Evolutionary conservation across 805 yeast genomes (phyloP).

Genomic region (Wickerhamomyces alni): DNA sequence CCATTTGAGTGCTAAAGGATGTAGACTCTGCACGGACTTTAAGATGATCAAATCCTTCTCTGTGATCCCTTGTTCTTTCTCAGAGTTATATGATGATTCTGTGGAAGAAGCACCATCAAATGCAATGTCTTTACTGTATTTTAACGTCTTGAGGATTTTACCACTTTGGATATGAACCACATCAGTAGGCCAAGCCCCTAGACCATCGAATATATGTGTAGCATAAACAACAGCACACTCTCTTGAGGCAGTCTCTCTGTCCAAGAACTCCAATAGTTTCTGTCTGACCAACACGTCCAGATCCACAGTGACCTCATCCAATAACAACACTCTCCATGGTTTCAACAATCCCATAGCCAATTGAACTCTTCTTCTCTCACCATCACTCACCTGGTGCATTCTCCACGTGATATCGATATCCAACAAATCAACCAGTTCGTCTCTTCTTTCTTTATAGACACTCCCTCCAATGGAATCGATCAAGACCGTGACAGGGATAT

Average conservation of each 20-base stretch:
- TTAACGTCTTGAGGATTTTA: conserved; percentile 31
- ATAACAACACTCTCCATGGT: conserved; percentile 83
- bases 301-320: conserved; percentile 97
- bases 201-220: conserved; percentile 95
- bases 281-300: conserved; percentile 88
- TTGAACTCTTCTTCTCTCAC: conserved; percentile 93
- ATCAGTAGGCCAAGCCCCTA: conserved; percentile 85
- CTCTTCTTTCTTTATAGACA: conserved; percentile 64
- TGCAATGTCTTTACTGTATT: conserved; percentile 27
- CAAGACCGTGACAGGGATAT: conserved; percentile 78
- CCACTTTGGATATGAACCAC: conserved; percentile 77
- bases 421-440: conserved; percentile 63
- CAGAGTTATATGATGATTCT: conserved; percentile 3
- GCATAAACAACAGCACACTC: conserved; percentile 82
- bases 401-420: conserved; percentile 89
- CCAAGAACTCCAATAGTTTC: conserved; percentile 62
- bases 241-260: conserved; percentile 64
- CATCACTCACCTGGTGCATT: conserved; percentile 89
- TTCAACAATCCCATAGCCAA: conserved; percentile 86
- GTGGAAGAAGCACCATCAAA: conserved; percentile 14
- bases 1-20: conserved; percentile 74
- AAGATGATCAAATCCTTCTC: conserved; percentile 27
- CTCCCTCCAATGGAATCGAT: conserved; percentile 82
- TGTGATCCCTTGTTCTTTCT: conserved; percentile 17
- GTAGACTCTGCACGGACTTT: conserved; percentile 46